Conservation (phyloP, 164 flowering plant genomes). For the Aristolochia fimbriata region DNA sequence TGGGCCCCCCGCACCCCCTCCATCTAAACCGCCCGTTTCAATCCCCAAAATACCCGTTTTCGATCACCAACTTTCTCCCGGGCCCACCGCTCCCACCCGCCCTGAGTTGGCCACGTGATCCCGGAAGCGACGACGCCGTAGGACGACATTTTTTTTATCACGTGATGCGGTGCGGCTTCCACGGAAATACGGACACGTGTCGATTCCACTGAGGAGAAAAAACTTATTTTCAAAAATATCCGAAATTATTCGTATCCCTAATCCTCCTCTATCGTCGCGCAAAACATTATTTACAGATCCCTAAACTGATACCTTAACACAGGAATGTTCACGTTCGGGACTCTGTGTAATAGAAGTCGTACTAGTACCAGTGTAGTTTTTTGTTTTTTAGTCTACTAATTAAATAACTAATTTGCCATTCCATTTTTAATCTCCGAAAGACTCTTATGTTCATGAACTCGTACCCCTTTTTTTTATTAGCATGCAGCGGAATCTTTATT, state of each 20-base stretch:
- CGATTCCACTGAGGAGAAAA: no score
- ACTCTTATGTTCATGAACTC: no score
- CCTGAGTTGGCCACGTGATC: conserved; percentile 90
- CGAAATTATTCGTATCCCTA: conserved; percentile 3
- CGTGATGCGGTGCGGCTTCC: conserved; percentile 47
- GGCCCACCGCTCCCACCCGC: conserved; percentile 25
- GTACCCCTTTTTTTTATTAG: no score
- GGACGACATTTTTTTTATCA: conserved; percentile 26
- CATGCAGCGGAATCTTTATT: no score
- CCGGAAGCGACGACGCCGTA: conserved; percentile 32
- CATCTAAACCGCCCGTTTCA: neutral
- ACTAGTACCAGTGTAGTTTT: neutral
- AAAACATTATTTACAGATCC: conserved; percentile 59
- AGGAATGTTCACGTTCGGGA: conserved; percentile 40
- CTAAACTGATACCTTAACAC: conserved; percentile 45
- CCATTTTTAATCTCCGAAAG: no score
- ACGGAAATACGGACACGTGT: conserved; percentile 29
- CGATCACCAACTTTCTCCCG: conserved; percentile 5
- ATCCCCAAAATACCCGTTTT: no score
- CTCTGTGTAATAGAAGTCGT: neutral
- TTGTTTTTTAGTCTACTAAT: neutral
- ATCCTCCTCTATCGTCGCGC: conserved; percentile 5
- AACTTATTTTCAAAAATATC: neutral
- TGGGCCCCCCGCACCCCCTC: no score
- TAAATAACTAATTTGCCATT: neutral